Conservation (phyloP, 169 alveolate species). For the Plasmodium billcollinsi region DNA sequence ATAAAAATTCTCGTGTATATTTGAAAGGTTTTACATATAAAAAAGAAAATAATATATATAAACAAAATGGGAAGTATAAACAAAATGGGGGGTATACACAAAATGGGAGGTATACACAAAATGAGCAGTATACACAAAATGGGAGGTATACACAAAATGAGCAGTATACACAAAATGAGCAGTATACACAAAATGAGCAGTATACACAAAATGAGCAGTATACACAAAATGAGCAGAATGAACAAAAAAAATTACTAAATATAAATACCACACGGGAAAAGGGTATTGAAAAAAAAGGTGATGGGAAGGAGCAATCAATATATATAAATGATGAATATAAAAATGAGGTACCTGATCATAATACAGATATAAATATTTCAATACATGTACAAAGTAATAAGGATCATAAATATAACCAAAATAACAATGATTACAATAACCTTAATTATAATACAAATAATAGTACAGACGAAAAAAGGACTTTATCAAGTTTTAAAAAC, state of each 20-base stretch:
- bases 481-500: neutral
- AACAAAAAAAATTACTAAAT: neutral
- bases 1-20: slow-evolving; percentile 29
- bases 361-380: neutral
- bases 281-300: neutral
- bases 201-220: neutral
- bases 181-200: too few relatives aligned
- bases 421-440: neutral
- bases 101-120: too few relatives aligned
- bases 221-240: neutral
- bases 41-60: neutral
- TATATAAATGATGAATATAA: neutral
- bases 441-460: neutral
- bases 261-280: neutral
- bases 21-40: neutral
- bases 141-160: too few relatives aligned
- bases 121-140: too few relatives aligned
- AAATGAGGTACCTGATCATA: neutral
- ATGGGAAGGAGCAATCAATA: neutral
- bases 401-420: neutral
- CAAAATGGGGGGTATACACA: neutral
- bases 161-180: too few relatives aligned
- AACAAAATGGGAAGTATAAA: neutral
- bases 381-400: neutral
- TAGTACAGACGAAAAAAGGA: neutral